These are phyloP conservation scores for Trametes coccinea DNA, from an alignment of 768 basidiomycete genomes.

Conservation along the genomic window DNA sequence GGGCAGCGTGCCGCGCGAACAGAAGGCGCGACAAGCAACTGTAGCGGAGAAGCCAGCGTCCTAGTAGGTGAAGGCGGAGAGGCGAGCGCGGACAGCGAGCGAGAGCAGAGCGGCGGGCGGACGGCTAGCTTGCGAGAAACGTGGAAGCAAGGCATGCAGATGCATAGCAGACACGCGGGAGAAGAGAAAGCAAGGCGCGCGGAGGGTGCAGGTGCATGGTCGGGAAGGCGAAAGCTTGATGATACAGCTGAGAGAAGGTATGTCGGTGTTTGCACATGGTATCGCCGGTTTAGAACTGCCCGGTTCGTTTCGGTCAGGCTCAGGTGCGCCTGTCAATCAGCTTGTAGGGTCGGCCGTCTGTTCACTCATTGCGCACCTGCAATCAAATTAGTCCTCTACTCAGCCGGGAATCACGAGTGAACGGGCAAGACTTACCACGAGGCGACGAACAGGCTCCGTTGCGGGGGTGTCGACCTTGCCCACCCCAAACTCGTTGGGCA, in stretches of 20 bases:
- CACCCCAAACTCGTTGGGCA: constrained; percentile 28
- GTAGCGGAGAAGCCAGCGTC: neutral
- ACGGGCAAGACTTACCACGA: constrained; percentile 16
- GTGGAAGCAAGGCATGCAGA: neutral
- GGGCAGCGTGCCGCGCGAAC: neutral
- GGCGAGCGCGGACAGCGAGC: neutral
- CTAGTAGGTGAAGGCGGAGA: neutral
- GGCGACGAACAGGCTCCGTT: constrained; percentile 13
- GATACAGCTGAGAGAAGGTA: constrained; percentile 1
- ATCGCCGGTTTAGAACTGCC: constrained; percentile 6
- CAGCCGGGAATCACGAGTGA: neutral
- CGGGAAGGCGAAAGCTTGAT: constrained; percentile 15
- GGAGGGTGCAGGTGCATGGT: neutral
- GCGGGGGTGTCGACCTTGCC: constrained; percentile 5
- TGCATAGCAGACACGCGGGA: neutral
- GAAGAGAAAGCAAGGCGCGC: constrained; percentile 5
- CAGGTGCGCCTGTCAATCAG: neutral
- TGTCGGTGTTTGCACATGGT: constrained; percentile 14
- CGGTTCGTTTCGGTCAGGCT: neutral
- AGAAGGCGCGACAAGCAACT: neutral
- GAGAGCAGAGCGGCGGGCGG: constrained; percentile 4
- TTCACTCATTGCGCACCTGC: constrained; percentile 27
- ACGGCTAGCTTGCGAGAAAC: neutral
- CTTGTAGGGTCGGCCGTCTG: neutral
- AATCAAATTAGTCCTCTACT: neutral